Conservation (phyloP, 225 moss, liverwort and hornwort species). For the Anthoceros angustus region DNA sequence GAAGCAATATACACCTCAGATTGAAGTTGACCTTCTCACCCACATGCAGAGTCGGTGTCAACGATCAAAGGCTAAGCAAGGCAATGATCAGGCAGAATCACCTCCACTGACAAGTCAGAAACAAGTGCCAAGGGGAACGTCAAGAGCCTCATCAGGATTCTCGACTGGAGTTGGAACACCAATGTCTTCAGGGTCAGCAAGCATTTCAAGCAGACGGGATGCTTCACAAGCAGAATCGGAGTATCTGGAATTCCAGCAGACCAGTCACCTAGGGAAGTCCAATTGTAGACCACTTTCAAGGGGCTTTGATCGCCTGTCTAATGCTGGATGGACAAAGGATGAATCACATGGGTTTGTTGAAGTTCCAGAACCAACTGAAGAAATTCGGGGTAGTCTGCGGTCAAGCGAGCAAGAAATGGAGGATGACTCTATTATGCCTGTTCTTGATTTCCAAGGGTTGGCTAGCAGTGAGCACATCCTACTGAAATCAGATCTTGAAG, state of each 20-base stretch:
- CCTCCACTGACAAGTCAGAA: constrained; percentile 27
- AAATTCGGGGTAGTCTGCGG: too few relatives aligned
- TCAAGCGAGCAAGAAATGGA: too few relatives aligned
- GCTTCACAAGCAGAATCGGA: background rate
- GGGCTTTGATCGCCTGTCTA: too few relatives aligned
- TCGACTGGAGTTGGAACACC: background rate
- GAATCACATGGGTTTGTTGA: too few relatives aligned
- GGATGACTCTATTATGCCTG: too few relatives aligned
- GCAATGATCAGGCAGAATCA: constrained; percentile 43
- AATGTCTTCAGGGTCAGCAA: background rate
- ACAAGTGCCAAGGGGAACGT: constrained; percentile 20
- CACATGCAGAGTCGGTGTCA: constrained; percentile 74
- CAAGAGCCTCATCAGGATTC: background rate
- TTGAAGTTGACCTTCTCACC: constrained; percentile 94
- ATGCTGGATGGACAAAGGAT: too few relatives aligned
- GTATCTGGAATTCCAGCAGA: too few relatives aligned
- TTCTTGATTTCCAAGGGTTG: background rate
- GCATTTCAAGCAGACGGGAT: background rate
- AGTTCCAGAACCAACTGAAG: too few relatives aligned
- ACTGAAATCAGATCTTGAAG: background rate
- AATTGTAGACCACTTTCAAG: too few relatives aligned
- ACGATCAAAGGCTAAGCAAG: constrained; percentile 42
- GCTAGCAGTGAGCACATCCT: background rate
- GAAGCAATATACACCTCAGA: constrained; percentile 93
- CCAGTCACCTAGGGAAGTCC: too few relatives aligned